Evolutionary conservation across 192 early-diverging fungal species (phyloP).

Genomic region (Jimgerdemannia lactiflua): DNA sequence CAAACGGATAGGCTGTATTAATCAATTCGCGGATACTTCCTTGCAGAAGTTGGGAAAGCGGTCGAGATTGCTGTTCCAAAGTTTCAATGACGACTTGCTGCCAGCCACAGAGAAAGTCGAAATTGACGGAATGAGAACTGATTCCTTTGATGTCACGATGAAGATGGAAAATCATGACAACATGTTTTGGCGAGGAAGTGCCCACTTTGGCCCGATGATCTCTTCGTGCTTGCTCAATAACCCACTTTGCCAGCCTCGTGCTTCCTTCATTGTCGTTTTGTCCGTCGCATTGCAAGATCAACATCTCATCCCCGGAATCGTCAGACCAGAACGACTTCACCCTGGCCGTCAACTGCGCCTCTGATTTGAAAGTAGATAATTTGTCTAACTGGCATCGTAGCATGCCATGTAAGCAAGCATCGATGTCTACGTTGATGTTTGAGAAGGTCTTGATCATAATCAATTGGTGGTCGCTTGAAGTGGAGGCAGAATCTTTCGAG

Average conservation of each 20-base stretch:
- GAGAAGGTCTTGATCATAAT: slow-evolving; percentile 18
- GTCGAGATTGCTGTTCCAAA: background rate
- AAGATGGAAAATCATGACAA: background rate
- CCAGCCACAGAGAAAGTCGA: slow-evolving; percentile 19
- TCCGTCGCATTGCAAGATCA: no score
- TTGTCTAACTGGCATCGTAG: slow-evolving; percentile 2
- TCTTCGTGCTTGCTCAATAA: no score
- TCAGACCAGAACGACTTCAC: background rate
- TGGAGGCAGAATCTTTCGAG: background rate
- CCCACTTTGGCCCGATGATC: no score
- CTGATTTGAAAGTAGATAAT: background rate
- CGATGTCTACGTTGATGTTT: slow-evolving; percentile 15
- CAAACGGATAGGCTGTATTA: slow-evolving; percentile 4
- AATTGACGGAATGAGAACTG: background rate
- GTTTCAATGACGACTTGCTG: slow-evolving; percentile 11
- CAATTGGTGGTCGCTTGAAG: background rate
- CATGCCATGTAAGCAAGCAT: background rate
- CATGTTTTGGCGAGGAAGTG: background rate
- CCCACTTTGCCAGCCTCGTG: no score
- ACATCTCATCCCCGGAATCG: background rate
- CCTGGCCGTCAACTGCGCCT: background rate
- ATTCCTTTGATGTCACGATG: background rate
- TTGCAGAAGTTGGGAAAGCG: slow-evolving; percentile 7
- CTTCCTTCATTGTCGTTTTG: no score
- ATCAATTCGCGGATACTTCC: background rate